Percentiles rank a stretch among this genome's conserved stretches.
Conservation (phyloP, 2,329 filamentous ascomycete species). For the Pestalotiopsis sp. region DNA sequence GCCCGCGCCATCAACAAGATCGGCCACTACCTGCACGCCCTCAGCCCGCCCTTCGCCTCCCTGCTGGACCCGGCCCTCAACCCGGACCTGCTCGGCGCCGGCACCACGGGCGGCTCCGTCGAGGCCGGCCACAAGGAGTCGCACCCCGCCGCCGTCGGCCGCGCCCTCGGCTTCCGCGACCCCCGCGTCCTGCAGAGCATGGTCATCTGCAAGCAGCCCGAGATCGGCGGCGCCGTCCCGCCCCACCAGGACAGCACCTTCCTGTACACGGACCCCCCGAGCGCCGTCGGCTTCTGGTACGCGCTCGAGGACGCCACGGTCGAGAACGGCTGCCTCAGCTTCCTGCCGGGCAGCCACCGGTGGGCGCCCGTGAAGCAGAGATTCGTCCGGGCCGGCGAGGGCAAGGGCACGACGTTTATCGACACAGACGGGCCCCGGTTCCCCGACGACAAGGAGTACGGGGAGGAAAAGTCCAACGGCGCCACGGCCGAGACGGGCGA, state of each 20-base stretch:
- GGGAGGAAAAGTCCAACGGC: constrained; percentile 37
- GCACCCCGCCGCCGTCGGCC: constrained; percentile 62
- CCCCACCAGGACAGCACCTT: constrained; percentile 93
- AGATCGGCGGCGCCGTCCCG: constrained; percentile 89
- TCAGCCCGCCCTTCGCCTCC: constrained; percentile 65
- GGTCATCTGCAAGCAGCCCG: constrained; percentile 97
- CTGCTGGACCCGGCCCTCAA: constrained; percentile 52
- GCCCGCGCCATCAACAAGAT: constrained; percentile 87
- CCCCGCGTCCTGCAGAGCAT: constrained; percentile 86
- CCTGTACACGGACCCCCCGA: constrained; percentile 84
- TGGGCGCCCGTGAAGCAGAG: constrained; percentile 70
- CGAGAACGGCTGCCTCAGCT: constrained; percentile 86
- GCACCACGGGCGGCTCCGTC: constrained; percentile 43
- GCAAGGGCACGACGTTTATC: constrained; percentile 66
- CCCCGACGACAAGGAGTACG: constrained; percentile 52
- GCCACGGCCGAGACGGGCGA: constrained; percentile 45
- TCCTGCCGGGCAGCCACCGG: constrained; percentile 77
- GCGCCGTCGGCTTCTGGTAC: constrained; percentile 95
- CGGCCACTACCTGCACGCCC: constrained; percentile 72
- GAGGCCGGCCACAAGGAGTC: constrained; percentile 33
- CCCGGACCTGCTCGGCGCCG: constrained; percentile 33
- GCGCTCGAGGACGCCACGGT: constrained; percentile 87
- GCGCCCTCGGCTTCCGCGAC: constrained; percentile 71
- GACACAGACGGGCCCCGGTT: constrained; percentile 67
- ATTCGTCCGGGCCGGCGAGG: constrained; percentile 64